Evolutionary conservation across 1,139 yeast genomes (phyloP).

Genomic region (Lodderomyces elongisporus): DNA sequence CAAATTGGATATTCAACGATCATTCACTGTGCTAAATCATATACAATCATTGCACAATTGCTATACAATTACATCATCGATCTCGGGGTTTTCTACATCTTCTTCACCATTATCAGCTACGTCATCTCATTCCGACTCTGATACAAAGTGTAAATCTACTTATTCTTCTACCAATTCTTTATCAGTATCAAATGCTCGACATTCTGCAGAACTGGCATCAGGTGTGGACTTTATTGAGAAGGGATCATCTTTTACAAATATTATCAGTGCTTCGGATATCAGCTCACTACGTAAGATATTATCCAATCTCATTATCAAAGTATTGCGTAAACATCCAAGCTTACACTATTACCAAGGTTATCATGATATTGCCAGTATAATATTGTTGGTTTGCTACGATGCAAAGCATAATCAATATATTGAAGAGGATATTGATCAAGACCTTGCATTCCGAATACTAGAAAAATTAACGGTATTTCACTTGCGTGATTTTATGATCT

Average conservation of each 20-base stretch:
- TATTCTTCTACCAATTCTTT: neutral
- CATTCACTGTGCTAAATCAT: slow-evolving; percentile 47
- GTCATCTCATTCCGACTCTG: neutral
- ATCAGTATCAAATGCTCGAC: too few species aligned
- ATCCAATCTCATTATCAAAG: slow-evolving; percentile 43
- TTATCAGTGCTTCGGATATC: slow-evolving; percentile 31
- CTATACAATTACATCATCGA: slow-evolving; percentile 5
- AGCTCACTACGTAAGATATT: slow-evolving; percentile 37
- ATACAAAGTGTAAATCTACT: neutral
- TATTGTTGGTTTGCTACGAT: slow-evolving; percentile 49
- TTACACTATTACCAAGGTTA: slow-evolving; percentile 86
- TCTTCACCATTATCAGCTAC: neutral
- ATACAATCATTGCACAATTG: slow-evolving; percentile 20
- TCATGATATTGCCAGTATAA: slow-evolving; percentile 77
- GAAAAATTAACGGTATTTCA: slow-evolving; percentile 57
- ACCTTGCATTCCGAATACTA: slow-evolving; percentile 42
- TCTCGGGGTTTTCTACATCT: neutral
- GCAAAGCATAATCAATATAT: slow-evolving; percentile 3
- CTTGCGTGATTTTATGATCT: slow-evolving; percentile 82
- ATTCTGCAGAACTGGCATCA: slow-evolving; percentile 1
- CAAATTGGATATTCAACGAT: slow-evolving; percentile 66
- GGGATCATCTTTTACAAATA: slow-evolving; percentile 26
- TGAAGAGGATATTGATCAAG: slow-evolving; percentile 23
- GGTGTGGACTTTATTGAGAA: slow-evolving; percentile 12
- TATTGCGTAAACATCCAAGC: slow-evolving; percentile 57